Evolutionary conservation across 495 filamentous ascomycete species (phyloP).

Genomic region (Penicillium roqueforti): DNA sequence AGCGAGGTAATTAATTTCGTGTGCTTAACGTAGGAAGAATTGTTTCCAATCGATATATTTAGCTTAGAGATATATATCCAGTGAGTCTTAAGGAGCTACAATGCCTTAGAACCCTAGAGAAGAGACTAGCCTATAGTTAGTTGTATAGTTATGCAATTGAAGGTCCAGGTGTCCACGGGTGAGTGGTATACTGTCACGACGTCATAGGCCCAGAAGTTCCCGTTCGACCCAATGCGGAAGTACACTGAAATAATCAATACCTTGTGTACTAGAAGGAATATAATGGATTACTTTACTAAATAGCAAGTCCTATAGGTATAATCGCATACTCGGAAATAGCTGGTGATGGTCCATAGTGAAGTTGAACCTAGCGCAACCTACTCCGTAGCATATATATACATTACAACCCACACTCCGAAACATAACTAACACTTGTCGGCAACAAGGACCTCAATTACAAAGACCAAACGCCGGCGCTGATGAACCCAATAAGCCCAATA

Average conservation of each 20-base stretch:
- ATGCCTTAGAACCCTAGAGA: background rate
- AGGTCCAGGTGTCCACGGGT: too few species aligned
- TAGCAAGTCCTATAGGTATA: background rate
- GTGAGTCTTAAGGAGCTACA: background rate
- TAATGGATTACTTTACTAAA: background rate
- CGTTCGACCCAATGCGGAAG: background rate
- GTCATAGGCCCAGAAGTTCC: background rate
- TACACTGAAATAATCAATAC: background rate
- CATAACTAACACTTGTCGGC: background rate
- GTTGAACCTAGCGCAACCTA: background rate
- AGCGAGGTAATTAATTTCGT: background rate
- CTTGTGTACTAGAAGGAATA: background rate
- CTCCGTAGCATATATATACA: background rate
- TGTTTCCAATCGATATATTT: background rate
- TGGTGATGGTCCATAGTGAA: background rate
- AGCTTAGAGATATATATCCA: background rate
- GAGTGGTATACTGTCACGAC: background rate
- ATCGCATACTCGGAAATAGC: background rate
- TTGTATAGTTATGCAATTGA: background rate
- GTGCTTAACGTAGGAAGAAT: background rate
- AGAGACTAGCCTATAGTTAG: background rate
- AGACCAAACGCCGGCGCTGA: slow-evolving; percentile 38
- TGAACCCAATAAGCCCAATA: slow-evolving; percentile 13
- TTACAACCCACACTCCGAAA: background rate
- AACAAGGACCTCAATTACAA: slow-evolving; percentile 1